Conservation (phyloP, 1,139 yeast genomes). For the Yamadazyma taylorii region DNA sequence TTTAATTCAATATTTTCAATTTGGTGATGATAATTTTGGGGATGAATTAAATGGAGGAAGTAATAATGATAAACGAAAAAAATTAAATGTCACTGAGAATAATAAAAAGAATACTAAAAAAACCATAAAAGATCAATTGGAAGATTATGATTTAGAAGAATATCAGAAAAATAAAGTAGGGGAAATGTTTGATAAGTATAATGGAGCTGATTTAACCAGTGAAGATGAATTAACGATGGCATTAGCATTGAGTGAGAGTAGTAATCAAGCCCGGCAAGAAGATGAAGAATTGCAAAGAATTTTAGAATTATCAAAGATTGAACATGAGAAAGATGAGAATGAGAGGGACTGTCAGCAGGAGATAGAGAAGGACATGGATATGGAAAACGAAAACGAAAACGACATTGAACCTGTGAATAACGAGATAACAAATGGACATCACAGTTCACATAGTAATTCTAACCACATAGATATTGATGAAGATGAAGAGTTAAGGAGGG, state of each 20-base stretch:
- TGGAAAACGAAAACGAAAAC: no score
- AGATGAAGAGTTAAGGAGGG: slow-evolving; percentile 17
- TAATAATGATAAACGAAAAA: slow-evolving; percentile 16
- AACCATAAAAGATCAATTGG: slow-evolving; percentile 34
- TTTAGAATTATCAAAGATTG: slow-evolving; percentile 21
- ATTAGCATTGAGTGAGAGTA: slow-evolving; percentile 51
- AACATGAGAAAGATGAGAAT: slow-evolving; percentile 7
- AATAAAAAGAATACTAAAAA: slow-evolving; percentile 18
- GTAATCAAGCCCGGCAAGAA: slow-evolving; percentile 10
- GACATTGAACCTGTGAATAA: no score
- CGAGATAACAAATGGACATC: no score
- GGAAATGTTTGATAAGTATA: slow-evolving; percentile 42
- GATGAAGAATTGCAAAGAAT: slow-evolving; percentile 29
- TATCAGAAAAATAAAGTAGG: slow-evolving; percentile 21
- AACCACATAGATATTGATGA: no score
- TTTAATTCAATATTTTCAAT: slow-evolving; percentile 60
- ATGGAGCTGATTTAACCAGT: slow-evolving; percentile 38
- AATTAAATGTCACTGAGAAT: slow-evolving; percentile 20
- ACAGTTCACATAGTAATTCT: no score
- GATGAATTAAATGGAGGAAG: not conserved
- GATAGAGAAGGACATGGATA: no score
- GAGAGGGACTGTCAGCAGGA: no score
- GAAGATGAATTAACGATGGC: slow-evolving; percentile 52
- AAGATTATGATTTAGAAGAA: slow-evolving; percentile 35
- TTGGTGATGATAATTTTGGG: slow-evolving; percentile 38